These are phyloP conservation scores for Macadamia integrifolia DNA, from an alignment of 164 flowering plant genomes.

Conservation along the genomic window DNA sequence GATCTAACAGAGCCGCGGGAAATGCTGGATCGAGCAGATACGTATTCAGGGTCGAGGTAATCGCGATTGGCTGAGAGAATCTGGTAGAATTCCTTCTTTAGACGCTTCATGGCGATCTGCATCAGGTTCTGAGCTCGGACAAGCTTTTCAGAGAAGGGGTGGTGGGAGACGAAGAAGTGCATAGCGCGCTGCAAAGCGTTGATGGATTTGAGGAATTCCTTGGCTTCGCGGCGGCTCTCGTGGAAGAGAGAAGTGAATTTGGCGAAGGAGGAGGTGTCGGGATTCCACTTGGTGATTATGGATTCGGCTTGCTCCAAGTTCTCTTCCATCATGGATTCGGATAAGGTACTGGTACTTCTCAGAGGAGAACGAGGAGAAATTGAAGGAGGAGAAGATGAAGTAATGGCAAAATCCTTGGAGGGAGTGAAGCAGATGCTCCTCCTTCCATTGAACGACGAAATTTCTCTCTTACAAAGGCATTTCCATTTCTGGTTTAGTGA, in stretches of 20 bases:
- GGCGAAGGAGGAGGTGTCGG: conserved; percentile 8
- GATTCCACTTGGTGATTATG: conserved; percentile 39
- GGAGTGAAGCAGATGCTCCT: conserved; percentile 9
- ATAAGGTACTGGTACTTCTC: conserved; percentile 24
- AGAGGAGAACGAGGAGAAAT: conserved; percentile 7
- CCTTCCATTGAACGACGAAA: conserved; percentile 13
- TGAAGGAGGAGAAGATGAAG: conserved; percentile 4
- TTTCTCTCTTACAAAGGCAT: too few species aligned
- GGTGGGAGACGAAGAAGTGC: conserved; percentile 30
- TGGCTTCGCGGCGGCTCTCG: conserved; percentile 39
- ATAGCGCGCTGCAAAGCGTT: conserved; percentile 43
- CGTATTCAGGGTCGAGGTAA: conserved; percentile 43
- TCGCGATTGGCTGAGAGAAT: conserved; percentile 41
- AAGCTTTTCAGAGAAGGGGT: conserved; percentile 34
- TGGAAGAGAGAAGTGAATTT: conserved; percentile 31
- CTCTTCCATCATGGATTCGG: conserved; percentile 43
- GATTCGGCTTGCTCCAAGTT: conserved; percentile 26
- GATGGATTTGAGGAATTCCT: conserved; percentile 30
- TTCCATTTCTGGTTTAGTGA: too few species aligned
- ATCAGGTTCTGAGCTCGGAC: conserved; percentile 45
- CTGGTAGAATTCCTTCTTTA: conserved; percentile 55
- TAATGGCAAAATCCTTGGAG: conserved; percentile 3
- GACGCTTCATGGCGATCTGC: conserved; percentile 57
- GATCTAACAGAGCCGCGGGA: conserved; percentile 20
- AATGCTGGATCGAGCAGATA: conserved; percentile 26